Evolutionary conservation across 345 rosid species (phyloP).

Genomic region (Mallotus nudiflorus): DNA sequence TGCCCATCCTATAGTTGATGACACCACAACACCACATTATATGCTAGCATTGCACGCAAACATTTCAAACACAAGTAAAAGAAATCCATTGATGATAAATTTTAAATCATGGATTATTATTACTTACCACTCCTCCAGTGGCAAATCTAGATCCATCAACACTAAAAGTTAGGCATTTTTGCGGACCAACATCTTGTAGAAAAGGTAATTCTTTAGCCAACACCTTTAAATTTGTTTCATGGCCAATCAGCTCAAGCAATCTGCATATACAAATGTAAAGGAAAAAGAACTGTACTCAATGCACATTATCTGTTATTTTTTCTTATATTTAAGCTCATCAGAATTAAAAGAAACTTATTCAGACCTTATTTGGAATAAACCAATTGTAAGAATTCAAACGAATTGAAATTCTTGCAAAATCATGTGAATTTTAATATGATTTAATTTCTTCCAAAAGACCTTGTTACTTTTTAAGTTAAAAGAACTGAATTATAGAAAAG

Average conservation of each 20-base stretch:
- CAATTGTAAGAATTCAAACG: too few species aligned
- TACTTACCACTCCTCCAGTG: slow-evolving; percentile 81
- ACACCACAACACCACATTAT: slow-evolving; percentile 6
- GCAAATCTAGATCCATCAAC: slow-evolving; percentile 90
- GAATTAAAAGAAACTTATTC: too few species aligned
- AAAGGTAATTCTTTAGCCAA: slow-evolving; percentile 57
- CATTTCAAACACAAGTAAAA: not conserved
- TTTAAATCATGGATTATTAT: not conserved
- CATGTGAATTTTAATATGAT: too few species aligned
- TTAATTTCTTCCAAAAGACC: too few species aligned
- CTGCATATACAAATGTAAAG: too few species aligned
- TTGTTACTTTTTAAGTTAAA: too few species aligned
- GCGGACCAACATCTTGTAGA: slow-evolving; percentile 65
- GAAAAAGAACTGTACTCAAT: too few species aligned
- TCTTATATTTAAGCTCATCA: too few species aligned
- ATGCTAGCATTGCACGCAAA: not conserved
- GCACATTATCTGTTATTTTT: too few species aligned
- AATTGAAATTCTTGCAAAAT: too few species aligned
- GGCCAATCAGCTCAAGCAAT: slow-evolving; percentile 63
- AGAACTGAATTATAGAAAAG: too few species aligned
- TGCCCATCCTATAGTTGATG: slow-evolving; percentile 68
- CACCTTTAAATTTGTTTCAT: slow-evolving; percentile 45
- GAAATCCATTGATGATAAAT: not conserved
- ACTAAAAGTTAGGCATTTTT: slow-evolving; percentile 83
- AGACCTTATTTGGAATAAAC: too few species aligned